These are phyloP conservation scores for Hymenoscyphus albidus DNA, from an alignment of 2,329 filamentous ascomycete genomes.

Conservation along the genomic window DNA sequence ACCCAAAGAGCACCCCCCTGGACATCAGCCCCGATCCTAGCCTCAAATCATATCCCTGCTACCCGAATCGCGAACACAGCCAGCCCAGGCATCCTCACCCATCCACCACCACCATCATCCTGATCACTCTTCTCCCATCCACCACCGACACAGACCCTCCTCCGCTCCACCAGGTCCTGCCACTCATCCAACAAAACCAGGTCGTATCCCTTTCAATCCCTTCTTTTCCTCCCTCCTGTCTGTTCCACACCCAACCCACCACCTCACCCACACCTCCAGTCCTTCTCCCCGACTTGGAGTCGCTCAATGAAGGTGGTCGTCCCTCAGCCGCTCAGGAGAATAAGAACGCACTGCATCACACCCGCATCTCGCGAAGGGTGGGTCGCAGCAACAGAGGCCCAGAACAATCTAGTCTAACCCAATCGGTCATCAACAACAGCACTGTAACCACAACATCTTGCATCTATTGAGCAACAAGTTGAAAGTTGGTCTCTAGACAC, in stretches of 20 bases:
- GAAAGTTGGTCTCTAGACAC: background rate
- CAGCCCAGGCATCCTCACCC: conserved; percentile 1
- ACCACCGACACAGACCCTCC: background rate
- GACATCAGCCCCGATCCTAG: background rate
- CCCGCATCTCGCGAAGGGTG: background rate
- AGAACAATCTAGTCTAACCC: background rate
- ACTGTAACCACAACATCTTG: background rate
- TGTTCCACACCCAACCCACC: background rate
- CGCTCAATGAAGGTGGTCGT: background rate
- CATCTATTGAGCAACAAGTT: background rate
- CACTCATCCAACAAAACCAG: conserved; percentile 2
- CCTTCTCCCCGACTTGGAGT: background rate
- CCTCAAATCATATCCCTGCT: background rate
- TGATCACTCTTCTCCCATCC: background rate
- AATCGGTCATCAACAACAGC: background rate
- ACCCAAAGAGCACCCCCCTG: background rate
- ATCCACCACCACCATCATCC: background rate
- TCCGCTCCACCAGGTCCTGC: background rate
- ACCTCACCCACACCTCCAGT: background rate
- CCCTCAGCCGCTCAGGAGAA: background rate
- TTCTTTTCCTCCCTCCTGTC: background rate
- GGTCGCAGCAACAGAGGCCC: conserved; percentile 1
- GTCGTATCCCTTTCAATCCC: background rate
- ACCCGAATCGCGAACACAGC: background rate
- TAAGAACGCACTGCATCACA: background rate